A percentile compares a stretch with the other conserved stretches of the same genome.
phyloP scores from a whole-genome alignment of 176 grass and related monocot species.

The Aegilops tauschii region DNA sequence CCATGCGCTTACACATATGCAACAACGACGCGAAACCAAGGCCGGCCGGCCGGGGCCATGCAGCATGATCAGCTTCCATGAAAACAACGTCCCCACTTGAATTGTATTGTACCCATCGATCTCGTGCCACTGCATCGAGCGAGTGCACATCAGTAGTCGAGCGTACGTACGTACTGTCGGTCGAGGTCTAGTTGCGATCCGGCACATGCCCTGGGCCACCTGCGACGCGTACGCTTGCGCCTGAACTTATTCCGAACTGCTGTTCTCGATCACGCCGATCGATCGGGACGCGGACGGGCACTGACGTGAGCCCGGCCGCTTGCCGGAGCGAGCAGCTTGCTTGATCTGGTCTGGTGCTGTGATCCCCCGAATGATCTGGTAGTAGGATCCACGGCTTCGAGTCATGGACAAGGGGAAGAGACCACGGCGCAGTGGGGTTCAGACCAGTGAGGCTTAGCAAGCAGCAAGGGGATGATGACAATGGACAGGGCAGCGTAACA shows the following conservation, averaged over 20 bases:
- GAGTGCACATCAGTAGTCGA: not conserved
- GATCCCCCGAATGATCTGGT: constrained; percentile 14
- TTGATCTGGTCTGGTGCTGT: not conserved
- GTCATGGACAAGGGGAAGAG: constrained; percentile 42
- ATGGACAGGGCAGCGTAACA: not conserved
- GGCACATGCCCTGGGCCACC: constrained; percentile 47
- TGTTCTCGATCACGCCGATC: constrained; percentile 30
- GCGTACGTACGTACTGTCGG: not conserved
- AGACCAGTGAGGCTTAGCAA: not conserved
- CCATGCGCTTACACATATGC: not conserved
- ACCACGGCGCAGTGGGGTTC: constrained; percentile 28
- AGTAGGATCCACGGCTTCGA: constrained; percentile 29
- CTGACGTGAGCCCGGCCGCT: not conserved
- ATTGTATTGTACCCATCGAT: not conserved
- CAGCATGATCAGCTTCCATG: constrained; percentile 18
- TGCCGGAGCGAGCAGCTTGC: not conserved
- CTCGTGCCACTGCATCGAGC: not conserved
- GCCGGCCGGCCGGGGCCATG: not conserved
- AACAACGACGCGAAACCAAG: constrained; percentile 22
- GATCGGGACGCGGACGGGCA: not conserved
- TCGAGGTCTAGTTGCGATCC: not conserved
- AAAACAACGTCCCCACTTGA: constrained; percentile 17
- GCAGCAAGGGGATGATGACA: constrained; percentile 23
- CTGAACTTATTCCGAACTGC: constrained; percentile 43
- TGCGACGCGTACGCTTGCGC: constrained; percentile 32